Percentiles rank a stretch among this genome's conserved stretches.
Conservation (phyloP, 2,329 filamentous ascomycete genomes). For the Tolypocladium pustulatum region DNA sequence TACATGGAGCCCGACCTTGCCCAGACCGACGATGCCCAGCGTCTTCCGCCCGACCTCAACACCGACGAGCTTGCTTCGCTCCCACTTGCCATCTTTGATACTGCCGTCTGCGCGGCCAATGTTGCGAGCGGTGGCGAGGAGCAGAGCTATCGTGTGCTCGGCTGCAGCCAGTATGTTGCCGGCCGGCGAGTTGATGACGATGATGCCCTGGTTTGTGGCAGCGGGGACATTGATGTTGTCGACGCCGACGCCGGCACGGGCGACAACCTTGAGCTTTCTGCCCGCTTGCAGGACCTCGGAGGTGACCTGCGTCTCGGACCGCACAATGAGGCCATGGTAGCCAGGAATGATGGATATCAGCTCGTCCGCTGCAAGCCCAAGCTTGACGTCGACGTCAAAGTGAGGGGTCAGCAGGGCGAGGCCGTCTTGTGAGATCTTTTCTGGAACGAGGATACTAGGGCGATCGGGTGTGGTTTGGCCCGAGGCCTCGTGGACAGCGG, state of each 20-base stretch:
- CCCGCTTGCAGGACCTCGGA: slow-evolving; percentile 54
- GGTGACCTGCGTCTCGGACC: slow-evolving; percentile 74
- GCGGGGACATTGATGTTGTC: slow-evolving; percentile 71
- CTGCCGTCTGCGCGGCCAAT: slow-evolving; percentile 59
- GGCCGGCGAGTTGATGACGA: slow-evolving; percentile 70
- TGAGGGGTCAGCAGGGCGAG: slow-evolving; percentile 55
- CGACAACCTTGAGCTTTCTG: slow-evolving; percentile 64
- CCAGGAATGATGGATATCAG: slow-evolving; percentile 55
- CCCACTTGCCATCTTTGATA: slow-evolving; percentile 65
- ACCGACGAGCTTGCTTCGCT: slow-evolving; percentile 62
- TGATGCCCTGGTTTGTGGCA: slow-evolving; percentile 62
- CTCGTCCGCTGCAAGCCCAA: slow-evolving; percentile 50
- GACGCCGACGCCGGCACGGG: slow-evolving; percentile 70
- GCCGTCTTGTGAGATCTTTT: slow-evolving; percentile 73
- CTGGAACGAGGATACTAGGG: slow-evolving; percentile 57
- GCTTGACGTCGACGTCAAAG: slow-evolving; percentile 60
- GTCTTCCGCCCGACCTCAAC: slow-evolving; percentile 71
- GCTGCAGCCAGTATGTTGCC: slow-evolving; percentile 76
- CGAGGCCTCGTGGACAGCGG: slow-evolving; percentile 8
- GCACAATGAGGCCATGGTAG: slow-evolving; percentile 69
- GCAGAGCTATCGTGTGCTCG: slow-evolving; percentile 65
- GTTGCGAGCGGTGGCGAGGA: slow-evolving; percentile 66
- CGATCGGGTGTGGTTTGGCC: slow-evolving; percentile 7
- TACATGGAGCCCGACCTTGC: slow-evolving; percentile 76
- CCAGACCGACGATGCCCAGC: slow-evolving; percentile 65